Conservation (phyloP, 2,329 filamentous ascomycete genomes). For the Arthrobotrys conoides region DNA sequence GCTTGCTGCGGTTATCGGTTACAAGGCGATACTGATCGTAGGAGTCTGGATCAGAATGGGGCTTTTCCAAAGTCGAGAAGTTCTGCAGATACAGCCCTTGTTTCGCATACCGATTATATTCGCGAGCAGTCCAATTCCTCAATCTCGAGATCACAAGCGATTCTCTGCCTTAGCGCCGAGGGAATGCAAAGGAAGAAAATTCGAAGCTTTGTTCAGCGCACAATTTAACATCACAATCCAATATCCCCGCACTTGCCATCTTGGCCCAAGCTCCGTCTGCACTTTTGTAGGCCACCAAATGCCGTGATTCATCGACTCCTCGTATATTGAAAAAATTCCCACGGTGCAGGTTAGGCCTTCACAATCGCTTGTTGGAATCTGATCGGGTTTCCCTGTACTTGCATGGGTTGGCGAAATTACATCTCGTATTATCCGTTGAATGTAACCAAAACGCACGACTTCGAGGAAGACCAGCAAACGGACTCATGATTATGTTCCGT, state of each 20-base stretch:
- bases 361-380: constrained; percentile 7
- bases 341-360: constrained; percentile 4
- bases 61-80: background rate
- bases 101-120: background rate
- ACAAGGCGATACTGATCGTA: background rate
- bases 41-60: background rate
- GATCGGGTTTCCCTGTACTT: background rate
- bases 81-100: background rate
- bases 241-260: background rate
- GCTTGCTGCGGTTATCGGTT: constrained; percentile 50
- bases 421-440: constrained; percentile 22
- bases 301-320: constrained; percentile 3
- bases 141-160: background rate
- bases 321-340: background rate
- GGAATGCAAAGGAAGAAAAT: background rate
- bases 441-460: constrained; percentile 19
- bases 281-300: background rate
- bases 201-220: background rate
- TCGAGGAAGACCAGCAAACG: background rate
- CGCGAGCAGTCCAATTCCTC: background rate
- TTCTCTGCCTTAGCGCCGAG: background rate
- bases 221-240: background rate
- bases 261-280: background rate
- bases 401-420: constrained; percentile 28
- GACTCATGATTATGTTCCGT: too few species aligned